Conservation (phyloP, 192 early-diverging fungal genomes). For the Funneliformis geosporum region DNA sequence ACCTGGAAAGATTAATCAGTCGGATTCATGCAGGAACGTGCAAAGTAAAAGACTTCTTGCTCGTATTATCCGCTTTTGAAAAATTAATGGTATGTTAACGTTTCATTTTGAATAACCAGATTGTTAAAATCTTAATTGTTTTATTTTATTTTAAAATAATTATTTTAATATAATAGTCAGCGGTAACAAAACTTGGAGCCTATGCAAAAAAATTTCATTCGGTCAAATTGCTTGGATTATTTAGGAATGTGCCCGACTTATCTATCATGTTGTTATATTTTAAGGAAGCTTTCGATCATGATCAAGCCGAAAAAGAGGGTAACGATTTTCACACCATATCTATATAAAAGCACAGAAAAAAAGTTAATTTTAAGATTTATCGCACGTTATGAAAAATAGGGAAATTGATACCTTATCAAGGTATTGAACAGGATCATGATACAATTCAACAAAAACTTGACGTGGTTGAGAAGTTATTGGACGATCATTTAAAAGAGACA, state of each 20-base stretch:
- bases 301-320: slow-evolving; percentile 56
- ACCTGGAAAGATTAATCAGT: slow-evolving; percentile 89
- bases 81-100: slow-evolving; percentile 47
- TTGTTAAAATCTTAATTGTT: background rate
- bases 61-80: slow-evolving; percentile 61
- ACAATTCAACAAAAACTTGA: slow-evolving; percentile 54
- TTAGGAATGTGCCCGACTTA: slow-evolving; percentile 57
- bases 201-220: slow-evolving; percentile 56
- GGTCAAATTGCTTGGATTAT: slow-evolving; percentile 50
- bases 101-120: background rate
- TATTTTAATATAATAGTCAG: slow-evolving; percentile 15
- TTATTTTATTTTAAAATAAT: background rate
- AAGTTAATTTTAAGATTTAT: background rate
- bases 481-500: slow-evolving; percentile 64
- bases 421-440: slow-evolving; percentile 83
- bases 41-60: slow-evolving; percentile 83
- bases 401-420: slow-evolving; percentile 60
- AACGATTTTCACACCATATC: slow-evolving; percentile 32
- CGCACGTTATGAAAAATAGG: background rate
- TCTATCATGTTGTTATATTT: slow-evolving; percentile 70
- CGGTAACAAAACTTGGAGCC: slow-evolving; percentile 39
- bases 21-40: slow-evolving; percentile 86
- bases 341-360: background rate
- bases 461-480: slow-evolving; percentile 68
- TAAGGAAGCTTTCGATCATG: slow-evolving; percentile 71